Evolutionary conservation across 371 early-diverging fungal species (phyloP).

Genomic region (Actinomortierella ambigua): DNA sequence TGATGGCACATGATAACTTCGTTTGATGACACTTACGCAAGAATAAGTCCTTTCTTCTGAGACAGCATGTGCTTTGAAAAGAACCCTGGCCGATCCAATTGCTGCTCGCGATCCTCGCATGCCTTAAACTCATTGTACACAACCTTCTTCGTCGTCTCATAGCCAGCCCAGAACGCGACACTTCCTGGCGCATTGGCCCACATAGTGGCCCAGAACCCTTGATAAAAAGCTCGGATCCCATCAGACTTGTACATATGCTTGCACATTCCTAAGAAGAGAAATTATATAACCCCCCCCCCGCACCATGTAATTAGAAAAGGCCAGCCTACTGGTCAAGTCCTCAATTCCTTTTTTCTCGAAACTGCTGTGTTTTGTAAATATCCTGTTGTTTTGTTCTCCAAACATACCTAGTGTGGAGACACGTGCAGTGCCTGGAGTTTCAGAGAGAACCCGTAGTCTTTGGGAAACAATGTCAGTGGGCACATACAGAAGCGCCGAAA

Average conservation of each 20-base stretch:
- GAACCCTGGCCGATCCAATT: constrained; percentile 22
- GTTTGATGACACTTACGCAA: constrained; percentile 30
- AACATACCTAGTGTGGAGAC: too few relatives aligned
- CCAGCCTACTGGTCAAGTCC: too few relatives aligned
- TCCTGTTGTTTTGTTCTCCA: too few relatives aligned
- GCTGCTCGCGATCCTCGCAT: constrained; percentile 17
- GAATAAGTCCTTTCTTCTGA: constrained; percentile 31
- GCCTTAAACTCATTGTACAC: constrained; percentile 27
- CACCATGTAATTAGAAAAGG: too few relatives aligned
- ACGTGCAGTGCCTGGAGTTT: too few relatives aligned
- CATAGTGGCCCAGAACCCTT: constrained; percentile 33
- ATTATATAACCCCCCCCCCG: too few relatives aligned
- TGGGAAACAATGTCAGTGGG: too few relatives aligned
- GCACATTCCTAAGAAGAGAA: constrained; percentile 15
- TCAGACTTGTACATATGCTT: constrained; percentile 41
- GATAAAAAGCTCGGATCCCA: constrained; percentile 38
- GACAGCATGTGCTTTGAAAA: constrained; percentile 29
- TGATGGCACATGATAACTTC: too few relatives aligned
- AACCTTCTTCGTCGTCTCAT: constrained; percentile 36
- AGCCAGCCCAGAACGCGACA: constrained; percentile 44
- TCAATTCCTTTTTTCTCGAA: too few relatives aligned
- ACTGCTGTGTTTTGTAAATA: too few relatives aligned
- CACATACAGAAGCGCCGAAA: too few relatives aligned
- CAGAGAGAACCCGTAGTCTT: too few relatives aligned
- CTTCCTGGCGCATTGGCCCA: constrained; percentile 28